Conservation (phyloP, 805 yeast species). For the Yamadazyma insecticola region DNA sequence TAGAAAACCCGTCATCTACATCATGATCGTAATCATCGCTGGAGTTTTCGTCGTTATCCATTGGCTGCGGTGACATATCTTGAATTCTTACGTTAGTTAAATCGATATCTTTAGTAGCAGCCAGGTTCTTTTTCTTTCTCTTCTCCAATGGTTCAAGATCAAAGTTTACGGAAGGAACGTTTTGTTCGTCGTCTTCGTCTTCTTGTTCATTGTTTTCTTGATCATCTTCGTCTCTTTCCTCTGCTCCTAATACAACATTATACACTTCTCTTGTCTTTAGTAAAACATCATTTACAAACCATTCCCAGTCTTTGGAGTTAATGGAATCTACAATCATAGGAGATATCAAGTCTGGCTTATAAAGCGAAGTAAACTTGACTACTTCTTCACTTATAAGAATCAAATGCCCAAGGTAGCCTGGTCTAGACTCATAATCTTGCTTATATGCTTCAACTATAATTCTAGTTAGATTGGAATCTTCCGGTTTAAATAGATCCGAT, state of each 20-base stretch:
- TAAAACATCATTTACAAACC: constrained; percentile 45
- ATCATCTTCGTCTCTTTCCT: constrained; percentile 21
- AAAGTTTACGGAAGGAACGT: constrained; percentile 4
- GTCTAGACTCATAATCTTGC: constrained; percentile 47
- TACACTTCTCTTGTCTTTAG: constrained; percentile 52
- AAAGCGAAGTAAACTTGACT: constrained; percentile 72
- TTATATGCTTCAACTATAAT: constrained; percentile 22
- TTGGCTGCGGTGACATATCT: constrained; percentile 30
- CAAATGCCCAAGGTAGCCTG: constrained; percentile 97
- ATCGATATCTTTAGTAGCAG: constrained; percentile 1
- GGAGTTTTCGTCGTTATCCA: constrained; percentile 16
- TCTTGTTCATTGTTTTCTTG: constrained; percentile 19
- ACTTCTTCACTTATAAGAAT: constrained; percentile 93
- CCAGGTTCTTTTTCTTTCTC: constrained; percentile 1
- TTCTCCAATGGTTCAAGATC: constrained; percentile 8
- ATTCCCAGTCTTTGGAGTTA: constrained; percentile 46
- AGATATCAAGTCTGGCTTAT: constrained; percentile 56
- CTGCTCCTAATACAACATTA: constrained; percentile 53
- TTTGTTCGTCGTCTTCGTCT: constrained; percentile 10
- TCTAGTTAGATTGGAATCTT: constrained; percentile 20
- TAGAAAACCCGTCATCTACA: constrained; percentile 22
- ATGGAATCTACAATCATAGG: constrained; percentile 47
- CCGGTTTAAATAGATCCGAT: constrained; percentile 20
- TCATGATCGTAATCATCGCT: constrained; percentile 25
- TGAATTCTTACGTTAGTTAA: constrained; percentile 16